phyloP scores from a whole-genome alignment of 2,329 filamentous ascomycete species.

The Colletotrichum melonis region DNA sequence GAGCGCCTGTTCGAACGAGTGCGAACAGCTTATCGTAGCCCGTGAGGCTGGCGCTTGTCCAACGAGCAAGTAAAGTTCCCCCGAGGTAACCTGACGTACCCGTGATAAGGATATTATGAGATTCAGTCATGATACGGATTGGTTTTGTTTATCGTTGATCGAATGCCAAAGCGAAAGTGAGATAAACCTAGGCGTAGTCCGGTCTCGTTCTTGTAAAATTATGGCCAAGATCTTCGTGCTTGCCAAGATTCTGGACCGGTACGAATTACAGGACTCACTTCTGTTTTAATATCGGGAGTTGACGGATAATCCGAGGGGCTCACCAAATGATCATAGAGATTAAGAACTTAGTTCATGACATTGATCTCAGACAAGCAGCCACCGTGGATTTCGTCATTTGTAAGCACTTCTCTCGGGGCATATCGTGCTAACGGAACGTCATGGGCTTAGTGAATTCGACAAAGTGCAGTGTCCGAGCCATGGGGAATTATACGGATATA shows the following conservation, averaged over 20 bases:
- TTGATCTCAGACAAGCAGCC: neutral
- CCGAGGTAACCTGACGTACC: conserved; percentile 65
- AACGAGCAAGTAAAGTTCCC: conserved; percentile 57
- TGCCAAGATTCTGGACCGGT: neutral
- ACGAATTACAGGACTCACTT: neutral
- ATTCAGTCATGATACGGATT: neutral
- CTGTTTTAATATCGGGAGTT: neutral
- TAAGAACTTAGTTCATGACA: neutral
- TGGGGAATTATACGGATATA: neutral
- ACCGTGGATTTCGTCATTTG: neutral
- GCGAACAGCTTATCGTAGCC: conserved; percentile 57
- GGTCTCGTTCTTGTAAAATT: no score
- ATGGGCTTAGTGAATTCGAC: neutral
- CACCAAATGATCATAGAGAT: neutral
- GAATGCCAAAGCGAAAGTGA: no score
- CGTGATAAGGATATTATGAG: conserved; percentile 57
- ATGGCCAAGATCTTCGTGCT: neutral
- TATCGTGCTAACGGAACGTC: neutral
- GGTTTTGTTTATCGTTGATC: no score
- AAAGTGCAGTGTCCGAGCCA: neutral
- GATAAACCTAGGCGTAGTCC: no score
- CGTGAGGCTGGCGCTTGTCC: conserved; percentile 44
- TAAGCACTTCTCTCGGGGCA: neutral
- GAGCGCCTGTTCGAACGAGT: conserved; percentile 56
- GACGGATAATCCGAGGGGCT: neutral